Base-by-base conservation (phyloP, 2,329 filamentous ascomycete genomes). In the Aureobasidium sp. region DNA sequence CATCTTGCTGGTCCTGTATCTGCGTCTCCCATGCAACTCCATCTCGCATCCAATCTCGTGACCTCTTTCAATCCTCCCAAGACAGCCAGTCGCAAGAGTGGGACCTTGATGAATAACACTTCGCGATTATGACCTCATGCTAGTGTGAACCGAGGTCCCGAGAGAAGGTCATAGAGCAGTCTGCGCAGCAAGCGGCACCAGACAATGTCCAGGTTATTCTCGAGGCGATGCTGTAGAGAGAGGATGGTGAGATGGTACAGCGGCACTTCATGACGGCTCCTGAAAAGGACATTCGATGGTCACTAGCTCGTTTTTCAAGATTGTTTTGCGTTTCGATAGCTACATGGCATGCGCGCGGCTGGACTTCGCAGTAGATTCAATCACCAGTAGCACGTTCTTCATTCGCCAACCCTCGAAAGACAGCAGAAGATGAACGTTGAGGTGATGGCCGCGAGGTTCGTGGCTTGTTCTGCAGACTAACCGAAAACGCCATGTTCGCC, bases 381-480 rank as follows among this genome's bases (percentile, higher is more conserved):
- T 59, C 56, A 8, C 56, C 56, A 12, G 56, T 59, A 1, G 44
- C 56, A 49, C 56, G 47, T 49, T 59, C 56, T 17, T 59, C 56
- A 17, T 59, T 44, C 12, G 33, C 56, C 3, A 59, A 35, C 0
- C 56, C 56, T 12, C 56, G 31, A 40, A 59, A 59, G 3, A 59
- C 56, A 29, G 56, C 56, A 29, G 56, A 59, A n/a, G 56, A 59
- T 15, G 56, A 49, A 2, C 45, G 44, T 17, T 49, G 44, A 9
- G 45, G 56, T 15, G 56, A 44, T 5, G 56, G 56, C 5, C 56
- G 22, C 15, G 15, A 39, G 17, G 29, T 40, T 1, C 15, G 15
- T 19, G 45, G n/a, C 1, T 49, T 59, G 33, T 27, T 31, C 7
- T 48, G 33, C 17, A 59, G 8, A 9, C 29, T 48, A 1, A 58